phyloP scores from a whole-genome alignment of 2,329 filamentous ascomycete species.

The Parastagonospora avenae region DNA sequence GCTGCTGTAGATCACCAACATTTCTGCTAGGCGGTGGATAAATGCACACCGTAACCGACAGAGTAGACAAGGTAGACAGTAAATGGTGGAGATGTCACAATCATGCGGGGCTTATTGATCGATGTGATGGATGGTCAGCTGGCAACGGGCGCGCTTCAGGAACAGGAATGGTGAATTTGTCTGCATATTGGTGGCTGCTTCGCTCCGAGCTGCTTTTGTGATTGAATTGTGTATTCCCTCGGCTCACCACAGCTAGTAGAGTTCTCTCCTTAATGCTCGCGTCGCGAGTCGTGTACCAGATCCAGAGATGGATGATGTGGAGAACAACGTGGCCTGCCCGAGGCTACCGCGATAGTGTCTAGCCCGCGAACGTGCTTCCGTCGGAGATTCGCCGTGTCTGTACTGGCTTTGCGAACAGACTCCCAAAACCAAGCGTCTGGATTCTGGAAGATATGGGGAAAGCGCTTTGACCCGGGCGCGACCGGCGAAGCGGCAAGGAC shows the following conservation, averaged over 20 bases:
- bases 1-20: constrained; percentile 20
- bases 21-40: not conserved
- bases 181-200: not conserved
- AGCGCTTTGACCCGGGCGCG: no score
- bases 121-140: constrained; percentile 10
- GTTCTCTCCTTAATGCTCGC: no score
- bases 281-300: no score
- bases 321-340: not conserved
- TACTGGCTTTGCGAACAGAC: not conserved
- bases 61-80: not conserved
- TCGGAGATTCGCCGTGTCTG: no score
- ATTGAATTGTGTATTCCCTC: no score
- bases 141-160: constrained; percentile 17
- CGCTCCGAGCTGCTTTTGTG: no score
- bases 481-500: not conserved
- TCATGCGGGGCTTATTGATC: not conserved
- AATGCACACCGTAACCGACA: no score
- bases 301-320: not conserved
- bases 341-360: no score
- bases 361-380: no score
- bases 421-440: not conserved
- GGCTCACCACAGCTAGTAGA: no score
- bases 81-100: constrained; percentile 3
- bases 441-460: not conserved
- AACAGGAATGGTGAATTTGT: constrained; percentile 12